A percentile compares a stretch with the other conserved stretches of the same genome.
Conservation (phyloP, 306 rosid genomes). For the Quercus engelmannii region DNA sequence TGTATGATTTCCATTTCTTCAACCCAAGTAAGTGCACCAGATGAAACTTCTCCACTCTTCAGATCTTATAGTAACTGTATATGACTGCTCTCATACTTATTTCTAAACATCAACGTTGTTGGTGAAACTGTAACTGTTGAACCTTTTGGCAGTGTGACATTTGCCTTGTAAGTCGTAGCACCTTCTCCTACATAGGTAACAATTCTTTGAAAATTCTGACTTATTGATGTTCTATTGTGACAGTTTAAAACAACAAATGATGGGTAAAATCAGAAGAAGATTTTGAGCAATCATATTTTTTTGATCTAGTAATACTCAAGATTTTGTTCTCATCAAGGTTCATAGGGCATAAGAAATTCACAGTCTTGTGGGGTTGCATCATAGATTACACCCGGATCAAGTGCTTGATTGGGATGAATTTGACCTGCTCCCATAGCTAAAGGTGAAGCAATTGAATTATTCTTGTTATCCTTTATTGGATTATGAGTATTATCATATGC, state of each 20-base stretch:
- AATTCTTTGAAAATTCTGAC: constrained; percentile 27
- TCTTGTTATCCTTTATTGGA: constrained; percentile 31
- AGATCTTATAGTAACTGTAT: constrained; percentile 24
- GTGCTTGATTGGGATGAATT: constrained; percentile 47
- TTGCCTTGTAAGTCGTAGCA: constrained; percentile 31
- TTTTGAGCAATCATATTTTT: constrained; percentile 26
- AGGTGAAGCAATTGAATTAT: constrained; percentile 36
- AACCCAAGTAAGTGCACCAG: constrained; percentile 26
- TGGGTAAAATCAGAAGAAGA: constrained; percentile 49
- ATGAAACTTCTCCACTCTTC: neutral
- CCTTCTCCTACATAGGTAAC: constrained; percentile 50
- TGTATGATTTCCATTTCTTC: constrained; percentile 22
- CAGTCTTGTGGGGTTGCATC: constrained; percentile 53
- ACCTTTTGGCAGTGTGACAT: constrained; percentile 34
- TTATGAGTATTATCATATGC: neutral
- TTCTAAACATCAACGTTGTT: constrained; percentile 14
- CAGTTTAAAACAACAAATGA: constrained; percentile 32
- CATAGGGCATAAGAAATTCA: constrained; percentile 37
- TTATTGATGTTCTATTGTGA: neutral
- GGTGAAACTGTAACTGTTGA: constrained; percentile 37
- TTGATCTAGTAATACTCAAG: constrained; percentile 31
- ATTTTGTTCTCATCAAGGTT: constrained; percentile 30
- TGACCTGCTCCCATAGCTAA: constrained; percentile 48
- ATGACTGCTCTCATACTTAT: constrained; percentile 36
- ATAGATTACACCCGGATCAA: constrained; percentile 48